Base-by-base conservation (phyloP, 2,329 filamentous ascomycete species). In the Beauveria pseudobassiana region DNA sequence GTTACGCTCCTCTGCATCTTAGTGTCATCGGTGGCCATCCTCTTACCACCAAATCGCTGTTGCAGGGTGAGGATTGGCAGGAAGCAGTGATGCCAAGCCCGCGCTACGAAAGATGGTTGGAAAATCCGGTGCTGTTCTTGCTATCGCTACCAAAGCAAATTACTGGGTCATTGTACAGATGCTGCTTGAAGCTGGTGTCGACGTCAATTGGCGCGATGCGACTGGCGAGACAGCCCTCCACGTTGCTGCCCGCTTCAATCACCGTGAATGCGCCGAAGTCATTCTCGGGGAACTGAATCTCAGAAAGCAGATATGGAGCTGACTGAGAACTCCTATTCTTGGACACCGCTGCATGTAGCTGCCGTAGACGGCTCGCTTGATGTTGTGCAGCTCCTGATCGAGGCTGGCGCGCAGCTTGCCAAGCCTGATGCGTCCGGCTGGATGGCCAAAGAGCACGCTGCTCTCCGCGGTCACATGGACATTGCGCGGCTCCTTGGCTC, bases 261-360 rank as follows among this genome's bases (percentile, higher is more conserved):
- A 96, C 70, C 82, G 84, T 18, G 83, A 92, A 64, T 98, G 93
- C 71, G 91, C 90, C 16, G 84, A 81, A 63, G 86, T 91, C 24
- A 78, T 99, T 24, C 74, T 98, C 3, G 80, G 87, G 90, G 90
- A 2, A 87, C 84, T 0, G 75, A 80, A 6, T 79, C 83, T 49
- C 90, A 95, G 67, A 91, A 87, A 69, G 87, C 87, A 0, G 78
- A 97, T 64, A 77, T 92, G 0, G 89, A 96, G 68, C 77, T 96
- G 42, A 77, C 83, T 0, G 95, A 99, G 71, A 89, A 88, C 59
- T 88, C 89, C 0, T 98, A 96, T 70, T 86, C 88, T 3, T 99
- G 95, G 93, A 97, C 95, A 1, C 91, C 95, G n/a, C 79, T 99
- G 14, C 95, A 96, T 70, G 89, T 96, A 65, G 91, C 93, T 10